A percentile compares a stretch with the other conserved stretches of the same genome.
These are phyloP conservation scores for Pseudocercospora cruenta DNA, from an alignment of 2,329 filamentous ascomycete genomes.

Conservation along the genomic window DNA sequence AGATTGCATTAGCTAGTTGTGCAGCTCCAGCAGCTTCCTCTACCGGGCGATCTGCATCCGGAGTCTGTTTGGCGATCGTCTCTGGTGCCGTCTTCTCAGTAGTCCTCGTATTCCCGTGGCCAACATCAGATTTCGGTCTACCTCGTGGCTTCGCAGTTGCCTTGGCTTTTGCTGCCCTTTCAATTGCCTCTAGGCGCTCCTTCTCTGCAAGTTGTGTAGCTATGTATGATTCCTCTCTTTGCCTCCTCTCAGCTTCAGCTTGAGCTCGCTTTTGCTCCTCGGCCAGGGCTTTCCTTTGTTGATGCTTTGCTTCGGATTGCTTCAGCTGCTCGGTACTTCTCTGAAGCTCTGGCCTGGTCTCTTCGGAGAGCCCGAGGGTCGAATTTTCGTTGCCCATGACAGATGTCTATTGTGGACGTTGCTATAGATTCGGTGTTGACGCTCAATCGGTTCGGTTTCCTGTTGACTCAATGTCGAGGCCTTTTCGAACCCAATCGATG, in stretches of 20 bases:
- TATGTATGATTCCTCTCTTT: neutral
- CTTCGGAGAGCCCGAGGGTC: slow-evolving; percentile 4
- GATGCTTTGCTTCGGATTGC: neutral
- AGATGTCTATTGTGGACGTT: neutral
- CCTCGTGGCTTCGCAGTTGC: neutral
- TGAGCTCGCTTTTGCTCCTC: neutral
- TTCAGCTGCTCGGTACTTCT: neutral
- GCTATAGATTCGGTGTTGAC: neutral
- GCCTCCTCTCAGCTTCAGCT: neutral
- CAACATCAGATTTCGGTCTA: neutral
- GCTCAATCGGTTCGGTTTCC: neutral
- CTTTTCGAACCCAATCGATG: neutral
- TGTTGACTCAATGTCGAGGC: neutral
- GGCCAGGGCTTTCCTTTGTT: neutral
- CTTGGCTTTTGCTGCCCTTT: neutral
- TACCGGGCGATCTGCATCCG: neutral
- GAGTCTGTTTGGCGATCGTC: neutral
- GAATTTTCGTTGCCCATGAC: slow-evolving; percentile 1
- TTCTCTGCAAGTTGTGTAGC: neutral
- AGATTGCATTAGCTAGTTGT: neutral
- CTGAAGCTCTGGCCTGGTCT: neutral
- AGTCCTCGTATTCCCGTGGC: neutral
- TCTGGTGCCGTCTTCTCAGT: neutral
- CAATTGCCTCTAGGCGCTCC: neutral
- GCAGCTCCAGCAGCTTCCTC: neutral